These are phyloP conservation scores for Beta macrorhiza DNA, from an alignment of 179 eudicot species.

Conservation along the genomic window DNA sequence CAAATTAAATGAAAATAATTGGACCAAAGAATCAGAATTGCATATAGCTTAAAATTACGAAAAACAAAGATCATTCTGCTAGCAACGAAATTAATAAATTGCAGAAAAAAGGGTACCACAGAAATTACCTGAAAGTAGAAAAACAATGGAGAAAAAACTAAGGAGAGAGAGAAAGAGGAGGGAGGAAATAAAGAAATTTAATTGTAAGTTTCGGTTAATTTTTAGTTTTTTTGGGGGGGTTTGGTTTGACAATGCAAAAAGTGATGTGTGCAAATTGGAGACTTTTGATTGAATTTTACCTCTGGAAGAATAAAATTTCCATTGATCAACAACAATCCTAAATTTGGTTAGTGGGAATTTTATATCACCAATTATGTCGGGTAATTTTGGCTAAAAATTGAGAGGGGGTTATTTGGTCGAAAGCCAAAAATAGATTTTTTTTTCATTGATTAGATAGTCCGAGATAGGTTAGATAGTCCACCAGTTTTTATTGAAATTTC, in stretches of 20 bases:
- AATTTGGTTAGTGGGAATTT: neutral
- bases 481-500: too few species aligned
- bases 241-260: constrained; percentile 19
- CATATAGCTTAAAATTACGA: neutral
- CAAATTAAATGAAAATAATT: neutral
- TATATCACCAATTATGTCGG: neutral
- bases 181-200: neutral
- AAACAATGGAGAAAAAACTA: constrained; percentile 3
- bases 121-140: constrained; percentile 24
- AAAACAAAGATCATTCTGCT: neutral
- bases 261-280: constrained; percentile 19
- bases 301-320: neutral
- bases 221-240: neutral
- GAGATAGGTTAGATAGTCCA: too few species aligned
- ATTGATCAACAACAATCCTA: neutral
- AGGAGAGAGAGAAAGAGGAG: constrained; percentile 8
- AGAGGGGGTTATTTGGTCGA: too few species aligned
- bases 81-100: constrained; percentile 8
- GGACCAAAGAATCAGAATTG: neutral
- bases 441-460: too few species aligned
- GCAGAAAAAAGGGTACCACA: constrained; percentile 6
- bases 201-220: neutral
- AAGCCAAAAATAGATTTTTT: too few species aligned
- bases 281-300: constrained; percentile 27
- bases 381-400: neutral